phyloP scores from a whole-genome alignment of 129 eudicot species.

The Glebionis coronaria region DNA sequence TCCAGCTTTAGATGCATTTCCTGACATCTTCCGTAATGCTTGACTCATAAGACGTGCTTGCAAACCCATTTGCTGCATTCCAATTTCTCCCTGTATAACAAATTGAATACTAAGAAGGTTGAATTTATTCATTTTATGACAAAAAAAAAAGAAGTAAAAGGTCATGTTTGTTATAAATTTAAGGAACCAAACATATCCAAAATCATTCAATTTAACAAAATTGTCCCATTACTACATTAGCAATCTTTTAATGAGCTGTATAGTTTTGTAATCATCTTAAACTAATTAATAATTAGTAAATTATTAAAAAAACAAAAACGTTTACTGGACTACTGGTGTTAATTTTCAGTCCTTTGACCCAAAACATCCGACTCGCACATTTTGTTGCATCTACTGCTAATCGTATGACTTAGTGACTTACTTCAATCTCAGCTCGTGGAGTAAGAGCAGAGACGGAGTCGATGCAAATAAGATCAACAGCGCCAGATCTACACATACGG shows the following conservation, averaged over 20 bases:
- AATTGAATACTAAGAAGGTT: neutral
- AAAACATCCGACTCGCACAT: too few species aligned
- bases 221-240: too few species aligned
- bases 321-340: too few species aligned
- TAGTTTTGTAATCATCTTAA: neutral
- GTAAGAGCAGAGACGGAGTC: slow-evolving; percentile 99
- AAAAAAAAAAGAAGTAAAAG: too few species aligned
- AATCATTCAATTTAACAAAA: too few species aligned
- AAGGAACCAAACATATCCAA: too few species aligned
- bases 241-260: too few species aligned
- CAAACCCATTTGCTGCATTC: slow-evolving; percentile 99
- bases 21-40: slow-evolving; percentile 98
- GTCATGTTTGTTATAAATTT: too few species aligned
- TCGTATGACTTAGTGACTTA: slow-evolving; percentile 33
- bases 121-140: too few species aligned
- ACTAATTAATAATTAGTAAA: too few species aligned
- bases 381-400: neutral
- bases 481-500: slow-evolving; percentile 99
- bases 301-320: neutral
- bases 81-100: slow-evolving; percentile 80
- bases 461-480: slow-evolving; percentile 92
- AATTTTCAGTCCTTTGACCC: too few species aligned
- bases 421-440: slow-evolving; percentile 99
- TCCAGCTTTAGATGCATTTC: slow-evolving; percentile 99
- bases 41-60: slow-evolving; percentile 99